Evolutionary conservation across 257 asterid species (phyloP).

Genomic region (Nicotiana tabacum): DNA sequence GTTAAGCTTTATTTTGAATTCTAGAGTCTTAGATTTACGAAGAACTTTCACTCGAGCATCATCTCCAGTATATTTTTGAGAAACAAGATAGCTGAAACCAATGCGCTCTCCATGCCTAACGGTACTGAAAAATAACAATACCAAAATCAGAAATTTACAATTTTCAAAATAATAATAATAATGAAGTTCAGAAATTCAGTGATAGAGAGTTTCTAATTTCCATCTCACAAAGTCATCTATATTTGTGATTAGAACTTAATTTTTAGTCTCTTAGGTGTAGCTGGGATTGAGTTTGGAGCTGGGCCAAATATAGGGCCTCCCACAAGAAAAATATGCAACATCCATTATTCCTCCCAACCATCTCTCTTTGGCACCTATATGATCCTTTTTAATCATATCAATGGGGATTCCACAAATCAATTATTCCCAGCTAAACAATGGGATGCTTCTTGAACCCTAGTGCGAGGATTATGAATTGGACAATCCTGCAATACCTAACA

Average conservation of each 20-base stretch:
- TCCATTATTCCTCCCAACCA: neutral
- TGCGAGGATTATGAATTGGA: neutral
- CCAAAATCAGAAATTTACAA: neutral
- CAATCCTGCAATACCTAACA: neutral
- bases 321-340: neutral
- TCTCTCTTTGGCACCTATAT: neutral
- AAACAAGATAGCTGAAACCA: constrained; percentile 25
- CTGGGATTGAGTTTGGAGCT: neutral
- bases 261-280: neutral
- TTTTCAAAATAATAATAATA: neutral
- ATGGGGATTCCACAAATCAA: neutral
- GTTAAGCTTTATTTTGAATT: constrained; percentile 15
- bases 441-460: neutral
- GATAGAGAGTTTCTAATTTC: neutral
- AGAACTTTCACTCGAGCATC: constrained; percentile 23
- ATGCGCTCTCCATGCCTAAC: constrained; percentile 29
- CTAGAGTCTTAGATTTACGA: constrained; percentile 17
- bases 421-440: neutral
- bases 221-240: neutral
- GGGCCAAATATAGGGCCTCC: neutral
- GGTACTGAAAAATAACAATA: constrained; percentile 15
- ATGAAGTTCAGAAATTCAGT: neutral
- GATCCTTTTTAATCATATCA: neutral
- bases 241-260: neutral
- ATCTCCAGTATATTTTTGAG: constrained; percentile 26